These are phyloP conservation scores for Lathyrus aphaca DNA, from an alignment of 306 rosid species.

Conservation along the genomic window DNA sequence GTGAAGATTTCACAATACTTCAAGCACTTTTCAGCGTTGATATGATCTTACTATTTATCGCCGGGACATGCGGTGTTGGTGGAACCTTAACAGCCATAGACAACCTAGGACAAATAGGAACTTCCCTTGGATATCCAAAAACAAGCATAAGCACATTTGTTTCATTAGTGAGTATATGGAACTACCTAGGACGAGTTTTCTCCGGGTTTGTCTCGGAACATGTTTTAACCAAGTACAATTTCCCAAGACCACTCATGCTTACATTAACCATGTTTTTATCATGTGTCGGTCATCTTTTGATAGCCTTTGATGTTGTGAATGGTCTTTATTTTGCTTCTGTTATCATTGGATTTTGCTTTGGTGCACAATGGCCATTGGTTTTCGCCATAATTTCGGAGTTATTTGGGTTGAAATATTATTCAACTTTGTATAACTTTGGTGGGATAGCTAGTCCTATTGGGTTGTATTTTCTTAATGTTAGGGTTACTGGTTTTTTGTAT, in stretches of 20 bases:
- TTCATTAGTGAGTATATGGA: conserved; percentile 68
- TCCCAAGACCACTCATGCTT: conserved; percentile 59
- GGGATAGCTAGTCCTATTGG: conserved; percentile 72
- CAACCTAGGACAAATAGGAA: conserved; percentile 65
- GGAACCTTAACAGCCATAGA: conserved; percentile 63
- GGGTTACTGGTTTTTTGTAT: conserved; percentile 50
- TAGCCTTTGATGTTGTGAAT: conserved; percentile 49
- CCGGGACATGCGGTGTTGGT: conserved; percentile 63
- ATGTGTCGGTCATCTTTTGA: conserved; percentile 56
- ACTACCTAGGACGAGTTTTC: conserved; percentile 52
- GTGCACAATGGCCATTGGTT: conserved; percentile 83
- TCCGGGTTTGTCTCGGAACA: conserved; percentile 59
- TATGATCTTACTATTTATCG: conserved; percentile 54
- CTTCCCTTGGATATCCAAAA: conserved; percentile 51
- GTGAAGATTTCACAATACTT: conserved; percentile 64
- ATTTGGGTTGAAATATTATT: conserved; percentile 76
- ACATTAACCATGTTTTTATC: conserved; percentile 48
- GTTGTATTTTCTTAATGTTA: conserved; percentile 47
- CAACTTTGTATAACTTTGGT: conserved; percentile 81
- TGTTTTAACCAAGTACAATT: conserved; percentile 40
- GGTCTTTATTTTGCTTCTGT: conserved; percentile 63
- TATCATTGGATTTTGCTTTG: conserved; percentile 73
- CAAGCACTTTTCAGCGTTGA: conserved; percentile 71
- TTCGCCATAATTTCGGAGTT: conserved; percentile 84
- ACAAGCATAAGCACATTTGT: conserved; percentile 60